Base-by-base conservation (phyloP, 1,139 yeast species). In the Geotrichum phurueaensis region DNA sequence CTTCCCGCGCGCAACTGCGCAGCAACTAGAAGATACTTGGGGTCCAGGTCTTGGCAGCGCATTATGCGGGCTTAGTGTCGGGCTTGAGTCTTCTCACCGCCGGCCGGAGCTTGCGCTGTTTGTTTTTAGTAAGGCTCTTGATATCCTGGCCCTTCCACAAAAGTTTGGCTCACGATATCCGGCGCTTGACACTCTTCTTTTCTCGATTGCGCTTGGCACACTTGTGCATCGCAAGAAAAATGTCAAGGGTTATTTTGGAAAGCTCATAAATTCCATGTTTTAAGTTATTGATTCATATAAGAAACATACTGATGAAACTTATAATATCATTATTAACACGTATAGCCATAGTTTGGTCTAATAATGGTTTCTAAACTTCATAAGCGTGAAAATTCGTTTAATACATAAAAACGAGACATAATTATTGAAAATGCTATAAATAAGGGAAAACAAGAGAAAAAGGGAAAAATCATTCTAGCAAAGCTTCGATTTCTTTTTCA, bases 101-200 rank as follows among this genome's bases (percentile, higher is more conserved):
- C 70, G 80, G 47, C 75, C 78, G 29, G 81, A 78, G 64, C 72
- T 78, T 61, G 75, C 79, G 0, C 67, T 78, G 22, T 78, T 78
- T 67, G 75, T 57, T 6, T 51, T 58, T 48, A 59, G 60, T 33
- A 61, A 61, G 51, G 62, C 63, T 2, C 12, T 59, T 18, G 59
- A 58, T 20, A 56, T 61, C 12, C 15, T 57, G 31, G 43, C 33
- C 4, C 56, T 61, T 10, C 63, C 63, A 1, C 25, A 33, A 27
- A 48, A 54, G 18, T 58, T 61, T 51, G 63, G 62, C 15, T 25
- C 43, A 20, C 29, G 20, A 20, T 45, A 31, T 22, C 29, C 20
- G 5, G 12, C 5, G 1, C 27, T 51, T 45, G 60, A 58, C 39
- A 48, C 58, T 3, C 9, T 50, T 33, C 51, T 51, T 5, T 36